Evolutionary conservation across 2,329 filamentous ascomycete genomes (phyloP).

Genomic region (Hypoxylon sp.): DNA sequence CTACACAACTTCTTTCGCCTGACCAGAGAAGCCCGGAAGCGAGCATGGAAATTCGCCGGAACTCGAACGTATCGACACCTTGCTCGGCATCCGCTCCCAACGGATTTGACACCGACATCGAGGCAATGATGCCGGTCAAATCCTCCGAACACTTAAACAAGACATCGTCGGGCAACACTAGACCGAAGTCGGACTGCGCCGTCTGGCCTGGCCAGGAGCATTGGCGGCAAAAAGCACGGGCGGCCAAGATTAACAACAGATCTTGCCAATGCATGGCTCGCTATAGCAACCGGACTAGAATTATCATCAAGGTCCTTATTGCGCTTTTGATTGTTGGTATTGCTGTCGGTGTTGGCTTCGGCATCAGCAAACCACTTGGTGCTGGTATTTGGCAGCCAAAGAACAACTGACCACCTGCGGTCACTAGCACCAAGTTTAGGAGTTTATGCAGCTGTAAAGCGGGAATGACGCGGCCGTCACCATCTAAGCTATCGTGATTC

Average conservation of each 20-base stretch:
- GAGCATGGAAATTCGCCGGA: conserved; percentile 52
- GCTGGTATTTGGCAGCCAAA: conserved; percentile 70
- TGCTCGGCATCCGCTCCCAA: conserved; percentile 61
- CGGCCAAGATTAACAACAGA: conserved; percentile 65
- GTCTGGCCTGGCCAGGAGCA: conserved; percentile 74
- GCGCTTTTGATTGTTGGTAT: conserved; percentile 67
- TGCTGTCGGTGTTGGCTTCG: conserved; percentile 70
- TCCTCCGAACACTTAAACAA: conserved; percentile 58
- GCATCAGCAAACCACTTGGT: conserved; percentile 72
- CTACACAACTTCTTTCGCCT: conserved; percentile 42
- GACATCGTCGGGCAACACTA: conserved; percentile 52
- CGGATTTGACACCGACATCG: conserved; percentile 72
- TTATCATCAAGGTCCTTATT: conserved; percentile 69
- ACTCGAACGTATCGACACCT: conserved; percentile 62
- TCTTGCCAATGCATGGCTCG: conserved; percentile 68
- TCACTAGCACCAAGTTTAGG: background rate
- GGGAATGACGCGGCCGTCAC: background rate
- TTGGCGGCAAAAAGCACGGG: conserved; percentile 73
- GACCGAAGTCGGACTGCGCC: conserved; percentile 65
- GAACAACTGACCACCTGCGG: conserved; percentile 43
- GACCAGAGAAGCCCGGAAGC: conserved; percentile 47
- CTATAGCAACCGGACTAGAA: conserved; percentile 68
- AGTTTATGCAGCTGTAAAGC: background rate
- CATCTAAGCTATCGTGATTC: background rate
- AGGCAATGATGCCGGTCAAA: conserved; percentile 64